Evolutionary conservation across 129 eudicot species (phyloP), one percentile per base, ranked within the genome.

Genomic region (Deinandra increscens): DNA sequence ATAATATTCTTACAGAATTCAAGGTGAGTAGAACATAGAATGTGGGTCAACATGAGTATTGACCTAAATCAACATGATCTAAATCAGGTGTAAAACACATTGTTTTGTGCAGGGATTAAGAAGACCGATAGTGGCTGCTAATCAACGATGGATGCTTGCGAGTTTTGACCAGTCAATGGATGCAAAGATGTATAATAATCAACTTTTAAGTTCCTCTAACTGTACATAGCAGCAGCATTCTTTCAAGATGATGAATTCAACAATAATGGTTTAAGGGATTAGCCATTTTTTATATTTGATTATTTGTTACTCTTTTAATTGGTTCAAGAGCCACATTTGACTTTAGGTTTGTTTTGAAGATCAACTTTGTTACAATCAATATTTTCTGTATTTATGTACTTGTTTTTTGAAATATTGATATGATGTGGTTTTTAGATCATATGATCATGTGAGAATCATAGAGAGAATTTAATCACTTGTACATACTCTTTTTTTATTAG

Each of bases 201-300:
- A n/a, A n/a, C n/a, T n/a, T 60, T 51, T 31, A 68, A 60, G 69
- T 48, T 69, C 53, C 44, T 43, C 46, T 64, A 69, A 77, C 29
- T 60, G 76, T 77, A 77, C 65, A 69, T 76, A 76, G 75, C 43
- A 69, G 75, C 51, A 76, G 7, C 43, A 76, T 76, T 50, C 65
- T 48, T 69, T 9, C 54, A 54, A 39, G 65, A 53, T 56, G 26
- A 70, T 56, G 74, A 23, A 70, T 29, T 55, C 53, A 55, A 54
- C 50, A 5, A 70, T 54, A 41, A 55, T 55, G 58, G 51, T 70
- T 54, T 55, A 9, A 42, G 29, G 41, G 66, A 54, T 70, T 70
- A 39, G 54, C 64, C 51, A 38, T 39, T 54, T 26, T 39, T 38
- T 34, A 13, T 39, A 12, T 55, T 14, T 53, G 50, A 54, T 54